phyloP scores from a whole-genome alignment of 441 rosid species.

The Euphorbia schlechtendalii region DNA sequence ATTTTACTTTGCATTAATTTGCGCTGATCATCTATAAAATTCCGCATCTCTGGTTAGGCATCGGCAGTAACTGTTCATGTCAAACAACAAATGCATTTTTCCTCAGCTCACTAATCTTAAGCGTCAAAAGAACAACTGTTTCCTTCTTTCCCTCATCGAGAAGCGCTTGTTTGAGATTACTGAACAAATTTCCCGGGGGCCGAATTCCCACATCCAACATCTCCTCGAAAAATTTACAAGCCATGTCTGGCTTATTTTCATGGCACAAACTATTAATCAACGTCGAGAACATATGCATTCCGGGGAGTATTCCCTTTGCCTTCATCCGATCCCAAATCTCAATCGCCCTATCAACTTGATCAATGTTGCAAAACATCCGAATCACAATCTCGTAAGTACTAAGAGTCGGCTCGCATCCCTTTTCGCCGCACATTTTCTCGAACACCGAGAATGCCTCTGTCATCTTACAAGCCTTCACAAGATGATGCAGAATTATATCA shows the following conservation, averaged over 20 bases:
- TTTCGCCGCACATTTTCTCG: constrained; percentile 39
- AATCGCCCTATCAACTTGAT: constrained; percentile 50
- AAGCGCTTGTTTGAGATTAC: constrained; percentile 67
- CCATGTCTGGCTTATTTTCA: constrained; percentile 53
- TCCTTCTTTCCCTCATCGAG: constrained; percentile 52
- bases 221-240: constrained; percentile 71
- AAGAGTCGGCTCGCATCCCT: constrained; percentile 48
- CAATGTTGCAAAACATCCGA: constrained; percentile 73
- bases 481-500: constrained; percentile 68
- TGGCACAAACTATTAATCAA: constrained; percentile 53
- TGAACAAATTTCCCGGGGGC: constrained; percentile 64
- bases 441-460: constrained; percentile 53
- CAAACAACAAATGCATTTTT: constrained; percentile 42
- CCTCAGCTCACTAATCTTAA: constrained; percentile 56
- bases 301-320: constrained; percentile 64
- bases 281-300: constrained; percentile 78
- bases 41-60: not conserved
- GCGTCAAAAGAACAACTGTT: constrained; percentile 33
- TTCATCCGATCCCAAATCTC: constrained; percentile 70
- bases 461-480: constrained; percentile 38
- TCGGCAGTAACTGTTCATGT: constrained; percentile 3
- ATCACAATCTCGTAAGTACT: constrained; percentile 74
- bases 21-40: too few relatives aligned
- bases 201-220: constrained; percentile 81
- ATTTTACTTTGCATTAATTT: too few relatives aligned